A percentile compares a stretch with the other conserved stretches of the same genome.
Evolutionary conservation across 768 basidiomycete genomes (phyloP).

Genomic region (Tylopilus rubrobrunneus): DNA sequence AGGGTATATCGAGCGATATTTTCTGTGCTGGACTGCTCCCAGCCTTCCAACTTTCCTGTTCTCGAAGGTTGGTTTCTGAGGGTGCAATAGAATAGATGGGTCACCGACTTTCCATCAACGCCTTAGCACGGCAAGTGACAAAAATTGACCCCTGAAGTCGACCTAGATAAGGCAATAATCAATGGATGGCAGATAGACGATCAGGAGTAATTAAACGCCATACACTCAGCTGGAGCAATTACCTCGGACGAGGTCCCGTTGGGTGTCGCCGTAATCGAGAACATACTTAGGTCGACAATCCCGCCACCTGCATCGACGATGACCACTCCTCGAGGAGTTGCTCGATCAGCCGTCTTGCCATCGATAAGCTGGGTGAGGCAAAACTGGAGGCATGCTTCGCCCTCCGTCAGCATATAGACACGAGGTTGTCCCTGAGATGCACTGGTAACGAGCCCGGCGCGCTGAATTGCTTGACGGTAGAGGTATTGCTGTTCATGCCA

Average conservation of each 20-base stretch:
- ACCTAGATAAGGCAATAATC: neutral
- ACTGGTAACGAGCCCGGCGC: slow-evolving; percentile 16
- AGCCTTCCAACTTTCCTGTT: neutral
- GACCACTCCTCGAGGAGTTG: neutral
- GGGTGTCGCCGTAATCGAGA: neutral
- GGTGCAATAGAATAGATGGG: too few relatives aligned
- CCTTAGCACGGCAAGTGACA: neutral
- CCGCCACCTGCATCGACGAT: neutral
- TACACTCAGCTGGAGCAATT: neutral
- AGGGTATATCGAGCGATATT: neutral
- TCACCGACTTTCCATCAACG: neutral
- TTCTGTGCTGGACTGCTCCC: neutral
- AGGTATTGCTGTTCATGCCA: slow-evolving; percentile 9
- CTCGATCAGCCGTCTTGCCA: neutral
- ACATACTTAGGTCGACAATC: neutral
- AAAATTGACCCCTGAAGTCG: neutral
- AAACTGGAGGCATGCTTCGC: neutral
- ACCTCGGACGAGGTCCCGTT: neutral
- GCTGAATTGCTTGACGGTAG: slow-evolving; percentile 14
- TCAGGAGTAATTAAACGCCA: neutral
- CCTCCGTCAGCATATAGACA: slow-evolving; percentile 5
- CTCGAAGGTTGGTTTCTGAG: neutral
- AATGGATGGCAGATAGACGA: neutral
- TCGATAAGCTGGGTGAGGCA: neutral
- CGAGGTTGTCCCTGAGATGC: slow-evolving; percentile 7